Percentiles rank a stretch among this genome's conserved stretches.
Conservation (phyloP, 441 rosid genomes). For the Eruca vesicaria region DNA sequence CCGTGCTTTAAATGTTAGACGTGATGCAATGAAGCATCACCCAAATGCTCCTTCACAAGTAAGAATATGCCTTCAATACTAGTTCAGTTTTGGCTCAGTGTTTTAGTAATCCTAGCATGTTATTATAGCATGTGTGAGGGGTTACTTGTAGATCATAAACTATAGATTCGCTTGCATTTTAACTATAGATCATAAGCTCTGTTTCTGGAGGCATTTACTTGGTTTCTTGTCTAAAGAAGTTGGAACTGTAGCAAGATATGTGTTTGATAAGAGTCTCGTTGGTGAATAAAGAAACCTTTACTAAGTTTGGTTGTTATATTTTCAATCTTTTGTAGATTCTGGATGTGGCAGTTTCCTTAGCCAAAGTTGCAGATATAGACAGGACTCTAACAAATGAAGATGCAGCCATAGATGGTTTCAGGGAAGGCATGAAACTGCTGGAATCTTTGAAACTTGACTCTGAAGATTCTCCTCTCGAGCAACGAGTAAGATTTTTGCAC, state of each 20-base stretch:
- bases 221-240: background rate
- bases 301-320: background rate
- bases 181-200: background rate
- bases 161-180: background rate
- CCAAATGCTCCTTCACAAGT: constrained; percentile 77
- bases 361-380: constrained; percentile 95
- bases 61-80: constrained; percentile 12
- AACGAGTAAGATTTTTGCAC: constrained; percentile 56
- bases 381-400: constrained; percentile 63
- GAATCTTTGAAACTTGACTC: constrained; percentile 68
- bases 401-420: constrained; percentile 64
- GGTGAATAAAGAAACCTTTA: background rate
- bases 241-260: background rate
- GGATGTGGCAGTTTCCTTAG: constrained; percentile 89
- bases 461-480: constrained; percentile 69
- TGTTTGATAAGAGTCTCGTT: background rate
- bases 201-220: background rate
- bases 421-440: constrained; percentile 77
- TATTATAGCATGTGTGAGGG: too few species aligned
- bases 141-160: background rate
- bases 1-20: constrained; percentile 77
- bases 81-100: constrained; percentile 5
- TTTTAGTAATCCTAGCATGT: background rate
- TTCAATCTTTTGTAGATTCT: constrained; percentile 45
- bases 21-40: constrained; percentile 62